Evolutionary conservation across 164 flowering plant genomes (phyloP).

Genomic region (Sextonia rubra): DNA sequence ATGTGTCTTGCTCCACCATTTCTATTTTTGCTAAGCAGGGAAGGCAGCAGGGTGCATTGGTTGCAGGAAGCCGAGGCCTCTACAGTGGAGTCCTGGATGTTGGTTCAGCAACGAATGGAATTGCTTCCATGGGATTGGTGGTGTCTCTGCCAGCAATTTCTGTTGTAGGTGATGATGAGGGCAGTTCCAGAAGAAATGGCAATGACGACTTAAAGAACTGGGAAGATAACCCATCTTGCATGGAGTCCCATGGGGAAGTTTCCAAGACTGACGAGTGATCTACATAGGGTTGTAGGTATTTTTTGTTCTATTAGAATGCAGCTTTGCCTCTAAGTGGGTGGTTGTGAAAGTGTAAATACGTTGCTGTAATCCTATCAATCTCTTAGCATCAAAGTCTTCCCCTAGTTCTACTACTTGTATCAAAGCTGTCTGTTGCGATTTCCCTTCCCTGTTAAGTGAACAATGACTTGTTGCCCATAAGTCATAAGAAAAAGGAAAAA

Average conservation of each 20-base stretch:
- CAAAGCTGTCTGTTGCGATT: too few species aligned
- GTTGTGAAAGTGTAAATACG: neutral
- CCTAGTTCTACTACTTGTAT: too few species aligned
- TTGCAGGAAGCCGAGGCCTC: constrained; percentile 59
- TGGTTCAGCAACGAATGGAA: constrained; percentile 29
- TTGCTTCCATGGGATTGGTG: constrained; percentile 39
- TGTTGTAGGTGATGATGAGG: neutral
- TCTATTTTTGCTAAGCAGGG: neutral
- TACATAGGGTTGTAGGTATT: neutral
- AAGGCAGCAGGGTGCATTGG: constrained; percentile 9
- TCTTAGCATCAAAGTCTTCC: too few species aligned
- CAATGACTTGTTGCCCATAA: too few species aligned
- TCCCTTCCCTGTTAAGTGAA: too few species aligned
- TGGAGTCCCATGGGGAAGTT: neutral
- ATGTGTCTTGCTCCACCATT: neutral
- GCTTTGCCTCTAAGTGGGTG: neutral
- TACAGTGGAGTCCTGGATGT: constrained; percentile 45
- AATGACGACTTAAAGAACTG: neutral
- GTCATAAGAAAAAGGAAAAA: too few species aligned
- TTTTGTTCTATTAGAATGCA: neutral
- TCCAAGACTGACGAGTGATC: neutral
- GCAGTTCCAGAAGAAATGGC: neutral
- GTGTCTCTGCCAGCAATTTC: constrained; percentile 27
- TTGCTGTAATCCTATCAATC: neutral
- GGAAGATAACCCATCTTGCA: neutral